A percentile compares a stretch with the other conserved stretches of the same genome.
phyloP scores from a whole-genome alignment of 2,329 filamentous ascomycete genomes.

The Colletotrichum sp. region DNA sequence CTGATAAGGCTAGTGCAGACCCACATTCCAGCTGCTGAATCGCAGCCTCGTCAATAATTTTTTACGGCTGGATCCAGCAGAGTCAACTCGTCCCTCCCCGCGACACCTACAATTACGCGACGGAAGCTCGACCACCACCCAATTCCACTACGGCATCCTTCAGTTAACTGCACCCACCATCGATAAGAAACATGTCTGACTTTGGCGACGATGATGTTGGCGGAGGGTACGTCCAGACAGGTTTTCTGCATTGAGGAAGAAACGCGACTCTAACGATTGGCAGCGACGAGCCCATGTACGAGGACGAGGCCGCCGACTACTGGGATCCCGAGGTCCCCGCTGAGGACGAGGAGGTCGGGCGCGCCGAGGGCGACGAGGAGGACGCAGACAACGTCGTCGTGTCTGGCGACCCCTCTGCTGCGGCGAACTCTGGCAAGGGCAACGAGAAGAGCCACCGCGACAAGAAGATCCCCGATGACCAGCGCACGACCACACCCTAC shows the following conservation, averaged over 20 bases:
- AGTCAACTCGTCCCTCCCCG: neutral
- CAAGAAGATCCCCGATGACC: constrained; percentile 89
- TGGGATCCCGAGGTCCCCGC: constrained; percentile 47
- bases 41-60: constrained; percentile 25
- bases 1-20: constrained; percentile 11
- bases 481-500: constrained; percentile 93
- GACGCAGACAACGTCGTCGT: constrained; percentile 64
- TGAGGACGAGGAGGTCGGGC: constrained; percentile 62
- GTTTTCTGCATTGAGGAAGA: neutral
- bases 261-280: neutral
- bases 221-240: constrained; percentile 14
- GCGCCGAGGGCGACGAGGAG: constrained; percentile 58
- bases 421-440: constrained; percentile 58
- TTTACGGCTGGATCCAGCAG: constrained; percentile 19
- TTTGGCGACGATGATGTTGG: constrained; percentile 65
- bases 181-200: constrained; percentile 67
- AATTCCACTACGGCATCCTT: neutral
- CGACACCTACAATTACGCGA: constrained; percentile 4
- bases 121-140: neutral
- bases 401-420: constrained; percentile 66
- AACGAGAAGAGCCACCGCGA: constrained; percentile 67
- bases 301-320: constrained; percentile 67
- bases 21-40: neutral
- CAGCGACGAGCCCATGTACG: constrained; percentile 74
- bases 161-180: neutral